A percentile compares a stretch with the other conserved stretches of the same genome.
These are phyloP conservation scores for Dentipellis sp. DNA, from an alignment of 768 basidiomycete species.

Conservation along the genomic window DNA sequence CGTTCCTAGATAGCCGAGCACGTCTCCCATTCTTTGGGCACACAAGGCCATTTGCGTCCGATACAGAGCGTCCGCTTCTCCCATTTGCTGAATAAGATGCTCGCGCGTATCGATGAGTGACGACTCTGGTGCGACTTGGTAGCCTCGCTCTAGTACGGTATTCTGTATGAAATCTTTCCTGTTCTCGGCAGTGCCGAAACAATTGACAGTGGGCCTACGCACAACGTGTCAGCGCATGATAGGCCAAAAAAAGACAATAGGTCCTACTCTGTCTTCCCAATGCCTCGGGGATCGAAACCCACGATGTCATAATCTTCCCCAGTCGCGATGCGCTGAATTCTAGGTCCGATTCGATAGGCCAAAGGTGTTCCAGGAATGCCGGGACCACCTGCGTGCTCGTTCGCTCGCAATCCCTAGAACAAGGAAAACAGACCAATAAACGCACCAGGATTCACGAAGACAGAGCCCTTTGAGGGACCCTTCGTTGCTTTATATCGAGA, in stretches of 20 bases:
- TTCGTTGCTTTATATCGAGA: constrained; percentile 21
- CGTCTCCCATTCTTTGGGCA: constrained; percentile 14
- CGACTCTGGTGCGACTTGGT: background rate
- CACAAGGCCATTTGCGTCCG: background rate
- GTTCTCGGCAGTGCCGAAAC: background rate
- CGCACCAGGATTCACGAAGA: constrained; percentile 25
- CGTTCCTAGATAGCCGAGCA: constrained; percentile 22
- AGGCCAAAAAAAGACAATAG: background rate
- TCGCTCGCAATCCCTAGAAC: no score
- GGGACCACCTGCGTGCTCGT: background rate
- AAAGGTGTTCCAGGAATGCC: background rate
- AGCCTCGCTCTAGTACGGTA: background rate
- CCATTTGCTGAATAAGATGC: background rate
- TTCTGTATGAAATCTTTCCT: background rate
- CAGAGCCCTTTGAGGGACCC: constrained; percentile 18
- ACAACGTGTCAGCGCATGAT: no score
- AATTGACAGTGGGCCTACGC: background rate
- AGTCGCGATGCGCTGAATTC: constrained; percentile 8
- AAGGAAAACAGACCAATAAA: background rate
- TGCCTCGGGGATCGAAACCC: constrained; percentile 24
- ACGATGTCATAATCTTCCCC: constrained; percentile 20
- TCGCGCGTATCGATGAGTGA: background rate
- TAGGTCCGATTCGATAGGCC: background rate
- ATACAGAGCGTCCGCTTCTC: background rate
- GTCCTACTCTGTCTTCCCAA: constrained; percentile 21